Base-by-base conservation (phyloP, 2,329 filamentous ascomycete genomes). In the Fusarium graminum region DNA sequence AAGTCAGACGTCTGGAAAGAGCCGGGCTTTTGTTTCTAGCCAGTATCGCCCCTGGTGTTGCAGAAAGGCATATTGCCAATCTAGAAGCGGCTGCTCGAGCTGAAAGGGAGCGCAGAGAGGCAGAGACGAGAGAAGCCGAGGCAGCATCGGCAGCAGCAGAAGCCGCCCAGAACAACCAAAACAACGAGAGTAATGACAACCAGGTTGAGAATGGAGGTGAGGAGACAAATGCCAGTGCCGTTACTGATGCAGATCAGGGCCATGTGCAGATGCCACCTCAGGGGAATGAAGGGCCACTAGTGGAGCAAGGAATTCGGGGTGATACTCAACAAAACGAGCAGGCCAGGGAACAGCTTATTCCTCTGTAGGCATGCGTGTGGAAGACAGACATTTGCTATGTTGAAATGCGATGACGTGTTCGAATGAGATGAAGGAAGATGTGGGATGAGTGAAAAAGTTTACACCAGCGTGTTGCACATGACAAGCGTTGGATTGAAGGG, bases 11-110 rank as follows among this genome's bases (percentile, higher is more conserved):
- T 12, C 70, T 86, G 8, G 87, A 90, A 75, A 83, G 88, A 63
- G 85, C 87, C 17, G 81, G 85, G 0, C 81, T 90, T 16, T 78
- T 90, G 25, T 90, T 90, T 70, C 78, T 90, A 22, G 88, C 88
- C 19, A 90, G 88, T 72, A 83, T 90, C 61, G 86, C 88, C 3
- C 88, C 88, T 1, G 88, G 88, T 11, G 83, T 90, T 25, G 87
- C 87, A 1, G 88, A 90, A 75, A 80, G 87, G 46, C 88, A 90
- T 63, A 89, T 90, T 61, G 85, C 83, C 25, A 81, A 85, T 42
- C 74, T 87, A 4, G 85, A 87, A 68, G 84, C 82, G 6, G 82
- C 85, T 54, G 82, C 81, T 38, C 78, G 81, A 47, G 79, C 75
- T 3, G 83, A 83, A 66, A 73, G 78, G 39, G 76, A 80, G 61